These are phyloP conservation scores for Chaetomium olivaceum DNA, from an alignment of 2,329 filamentous ascomycete genomes.

Conservation along the genomic window DNA sequence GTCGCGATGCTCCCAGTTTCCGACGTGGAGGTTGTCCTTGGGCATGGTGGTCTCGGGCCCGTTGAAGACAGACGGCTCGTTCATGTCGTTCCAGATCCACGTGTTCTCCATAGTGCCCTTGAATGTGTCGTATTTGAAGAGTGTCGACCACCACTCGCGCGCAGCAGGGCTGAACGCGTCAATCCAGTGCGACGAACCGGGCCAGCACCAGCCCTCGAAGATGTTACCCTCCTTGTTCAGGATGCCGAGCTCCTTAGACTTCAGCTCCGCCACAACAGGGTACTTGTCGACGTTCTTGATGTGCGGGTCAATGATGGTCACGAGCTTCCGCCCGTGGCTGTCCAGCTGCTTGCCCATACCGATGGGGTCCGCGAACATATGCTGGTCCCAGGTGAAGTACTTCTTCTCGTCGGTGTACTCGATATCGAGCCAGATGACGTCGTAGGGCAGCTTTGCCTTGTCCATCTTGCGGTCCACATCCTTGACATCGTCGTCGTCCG, in stretches of 20 bases:
- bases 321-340: slow-evolving; percentile 81
- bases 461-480: slow-evolving; percentile 97
- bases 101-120: slow-evolving; percentile 83
- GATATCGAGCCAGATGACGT: slow-evolving; percentile 98
- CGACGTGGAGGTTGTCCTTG: slow-evolving; percentile 92
- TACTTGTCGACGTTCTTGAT: slow-evolving; percentile 91
- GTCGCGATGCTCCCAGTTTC: slow-evolving; percentile 94
- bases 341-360: slow-evolving; percentile 88
- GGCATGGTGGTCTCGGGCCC: slow-evolving; percentile 98
- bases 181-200: slow-evolving; percentile 93
- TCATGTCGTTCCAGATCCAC: slow-evolving; percentile 99
- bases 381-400: slow-evolving; percentile 95
- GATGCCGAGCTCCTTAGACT: slow-evolving; percentile 78
- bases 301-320: slow-evolving; percentile 93
- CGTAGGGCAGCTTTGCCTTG: slow-evolving; percentile 92
- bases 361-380: slow-evolving; percentile 83
- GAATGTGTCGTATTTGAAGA: slow-evolving; percentile 88
- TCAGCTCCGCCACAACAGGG: slow-evolving; percentile 74
- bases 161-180: slow-evolving; percentile 95
- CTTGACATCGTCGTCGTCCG: slow-evolving; percentile 94
- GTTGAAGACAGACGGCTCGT: slow-evolving; percentile 98
- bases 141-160: slow-evolving; percentile 82
- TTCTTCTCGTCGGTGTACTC: slow-evolving; percentile 97
- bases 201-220: slow-evolving; percentile 99
- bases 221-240: slow-evolving; percentile 86